A percentile compares a stretch with the other conserved stretches of the same genome.
phyloP scores from a whole-genome alignment of 331 rosid species.

The Malus hybrid region DNA sequence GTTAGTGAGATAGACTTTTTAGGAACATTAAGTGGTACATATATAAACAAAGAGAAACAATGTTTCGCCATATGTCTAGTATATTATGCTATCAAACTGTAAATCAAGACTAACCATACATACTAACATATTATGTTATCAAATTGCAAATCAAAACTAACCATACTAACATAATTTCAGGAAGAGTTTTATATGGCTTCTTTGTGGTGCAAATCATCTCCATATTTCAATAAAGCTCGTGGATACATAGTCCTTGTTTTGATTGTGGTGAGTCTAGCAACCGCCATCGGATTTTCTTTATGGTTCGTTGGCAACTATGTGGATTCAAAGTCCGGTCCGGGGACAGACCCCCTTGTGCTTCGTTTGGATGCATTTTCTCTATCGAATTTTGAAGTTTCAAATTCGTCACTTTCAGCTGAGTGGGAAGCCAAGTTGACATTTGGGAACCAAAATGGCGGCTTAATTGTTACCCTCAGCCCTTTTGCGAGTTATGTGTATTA shows the following conservation, averaged over 20 bases:
- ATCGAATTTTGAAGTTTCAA: conserved; percentile 8
- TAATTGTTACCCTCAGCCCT: conserved; percentile 13
- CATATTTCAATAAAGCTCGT: background rate
- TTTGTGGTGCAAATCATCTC: conserved; percentile 10
- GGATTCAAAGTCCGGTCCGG: conserved; percentile 29
- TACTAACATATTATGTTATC: too few species aligned
- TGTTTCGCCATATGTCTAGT: background rate
- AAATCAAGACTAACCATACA: too few species aligned
- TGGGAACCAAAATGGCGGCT: conserved; percentile 29
- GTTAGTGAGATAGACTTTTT: background rate
- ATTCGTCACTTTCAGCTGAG: conserved; percentile 19
- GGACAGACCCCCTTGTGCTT: conserved; percentile 23
- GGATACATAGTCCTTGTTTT: conserved; percentile 10
- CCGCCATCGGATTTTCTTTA: conserved; percentile 5
- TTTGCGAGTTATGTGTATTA: conserved; percentile 16
- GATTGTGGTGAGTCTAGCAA: conserved; percentile 13
- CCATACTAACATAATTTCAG: background rate
- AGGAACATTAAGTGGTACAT: background rate
- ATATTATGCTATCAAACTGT: background rate
- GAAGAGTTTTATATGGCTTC: conserved; percentile 6
- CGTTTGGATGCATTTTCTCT: conserved; percentile 16
- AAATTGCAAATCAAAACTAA: too few species aligned
- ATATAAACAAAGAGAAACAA: background rate
- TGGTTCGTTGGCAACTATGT: conserved; percentile 20
- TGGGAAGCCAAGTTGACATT: conserved; percentile 54